Percentiles rank a stretch among this genome's conserved stretches.
These are phyloP conservation scores for Carnegiea gigantea DNA, from an alignment of 179 eudicot genomes.

Conservation along the genomic window DNA sequence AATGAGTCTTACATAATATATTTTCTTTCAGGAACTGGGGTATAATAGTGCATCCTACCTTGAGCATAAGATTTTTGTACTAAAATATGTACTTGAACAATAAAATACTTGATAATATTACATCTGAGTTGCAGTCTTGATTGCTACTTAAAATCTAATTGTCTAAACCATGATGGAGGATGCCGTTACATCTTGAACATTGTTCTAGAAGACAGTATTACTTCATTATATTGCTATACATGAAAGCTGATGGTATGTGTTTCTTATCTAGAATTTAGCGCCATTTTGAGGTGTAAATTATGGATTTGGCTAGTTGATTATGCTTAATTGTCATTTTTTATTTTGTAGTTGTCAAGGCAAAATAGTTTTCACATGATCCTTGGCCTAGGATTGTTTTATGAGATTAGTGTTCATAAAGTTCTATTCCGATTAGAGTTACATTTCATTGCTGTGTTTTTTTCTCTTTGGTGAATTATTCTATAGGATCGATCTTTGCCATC, in stretches of 20 bases:
- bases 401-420: background rate
- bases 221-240: background rate
- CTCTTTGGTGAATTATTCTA: conserved; percentile 32
- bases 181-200: background rate
- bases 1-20: background rate
- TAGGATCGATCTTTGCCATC: conserved; percentile 98
- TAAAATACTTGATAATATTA: too few relatives aligned
- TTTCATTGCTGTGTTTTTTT: background rate
- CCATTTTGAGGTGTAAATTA: background rate
- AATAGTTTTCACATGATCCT: background rate
- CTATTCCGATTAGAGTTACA: background rate
- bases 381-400: background rate
- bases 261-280: background rate
- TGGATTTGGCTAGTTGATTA: background rate
- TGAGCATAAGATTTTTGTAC: too few relatives aligned
- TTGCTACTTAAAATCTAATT: background rate
- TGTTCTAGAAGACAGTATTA: background rate
- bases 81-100: too few relatives aligned
- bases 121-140: too few relatives aligned
- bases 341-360: background rate
- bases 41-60: background rate
- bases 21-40: background rate
- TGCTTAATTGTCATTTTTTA: background rate
- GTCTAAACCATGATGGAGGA: background rate
- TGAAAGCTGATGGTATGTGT: background rate